Evolutionary conservation across 768 basidiomycete genomes (phyloP), one percentile per base, ranked within the genome.

Genomic region (Pleurotus platypus): DNA sequence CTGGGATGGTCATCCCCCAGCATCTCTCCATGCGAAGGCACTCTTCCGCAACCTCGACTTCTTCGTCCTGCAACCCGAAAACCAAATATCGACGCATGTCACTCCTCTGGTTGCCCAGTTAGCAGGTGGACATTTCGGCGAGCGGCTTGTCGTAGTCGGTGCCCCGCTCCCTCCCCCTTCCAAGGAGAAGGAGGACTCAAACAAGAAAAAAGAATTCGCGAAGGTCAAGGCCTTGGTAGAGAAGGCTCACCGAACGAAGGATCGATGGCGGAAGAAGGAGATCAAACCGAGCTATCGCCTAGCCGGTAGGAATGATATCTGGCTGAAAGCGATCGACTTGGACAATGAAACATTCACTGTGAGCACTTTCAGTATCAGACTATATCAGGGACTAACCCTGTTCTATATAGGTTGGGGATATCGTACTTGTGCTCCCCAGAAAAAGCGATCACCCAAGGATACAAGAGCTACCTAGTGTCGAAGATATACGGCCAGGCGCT

Each of bases 71-170:
- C 80, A 75, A 20, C 66, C 75, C 0, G 81, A 83, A 60, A 77
- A 79, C 27, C 82, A 83, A 61, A 78, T 68, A 15, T 69, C 72
- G 4, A 89, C 87, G 0, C 80, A 81, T 47, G 86, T 91, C 6
- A 90, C 88, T 0, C 82, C 83, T 0, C 72, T 75, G 16, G 83
- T 91, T 45, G 77, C 75, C 4, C 62, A 69, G 7, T 67, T 90
- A 6, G 81, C 86, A 0, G 30, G 64, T 6, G 77, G 78, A 0
- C 73, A 80, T 0, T 84, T 89, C 50, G 74, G 72, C 20, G 88
- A 88, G 58, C 68, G 70, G 1, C 66, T 90, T 3, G 58, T 69
- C 5, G 79, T 89, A 1, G 68, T 89, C 6, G 89, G 82, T 3
- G 70, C 76, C 0, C 75, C 62, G 0, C 79, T 77, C 1, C 61